Conservation (phyloP, 2,329 filamentous ascomycete genomes). For the Cryphonectria carpinicola region DNA sequence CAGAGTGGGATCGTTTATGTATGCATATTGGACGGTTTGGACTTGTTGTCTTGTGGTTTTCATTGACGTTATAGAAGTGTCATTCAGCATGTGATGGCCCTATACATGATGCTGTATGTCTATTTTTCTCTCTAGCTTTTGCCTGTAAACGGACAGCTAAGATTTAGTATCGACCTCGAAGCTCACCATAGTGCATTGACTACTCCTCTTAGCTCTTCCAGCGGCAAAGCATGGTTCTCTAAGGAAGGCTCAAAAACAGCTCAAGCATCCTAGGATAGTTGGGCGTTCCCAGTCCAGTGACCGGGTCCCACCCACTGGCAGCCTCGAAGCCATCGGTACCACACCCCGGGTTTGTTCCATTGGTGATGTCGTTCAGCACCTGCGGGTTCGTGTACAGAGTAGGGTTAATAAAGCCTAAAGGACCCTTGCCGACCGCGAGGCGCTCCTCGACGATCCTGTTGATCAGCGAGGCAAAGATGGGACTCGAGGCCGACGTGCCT, state of each 20-base stretch:
- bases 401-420: constrained; percentile 43
- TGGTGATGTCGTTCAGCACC: constrained; percentile 38
- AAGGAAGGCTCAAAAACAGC: constrained; percentile 30
- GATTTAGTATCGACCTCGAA: neutral
- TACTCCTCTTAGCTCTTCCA: neutral
- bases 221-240: neutral
- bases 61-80: neutral
- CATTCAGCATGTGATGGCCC: neutral
- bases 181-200: neutral
- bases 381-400: constrained; percentile 37
- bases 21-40: neutral
- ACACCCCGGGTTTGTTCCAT: constrained; percentile 39
- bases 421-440: constrained; percentile 49
- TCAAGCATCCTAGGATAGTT: constrained; percentile 32
- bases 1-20: neutral
- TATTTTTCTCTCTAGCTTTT: neutral
- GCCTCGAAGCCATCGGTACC: constrained; percentile 38
- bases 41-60: neutral
- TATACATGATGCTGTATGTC: neutral
- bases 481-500: constrained; percentile 61
- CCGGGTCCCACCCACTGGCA: constrained; percentile 36
- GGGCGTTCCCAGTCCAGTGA: constrained; percentile 34
- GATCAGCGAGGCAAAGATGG: constrained; percentile 61
- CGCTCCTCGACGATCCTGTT: constrained; percentile 66
- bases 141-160: neutral